Base-by-base conservation (phyloP, 2,329 filamentous ascomycete species). In the Didymella arachidicola region DNA sequence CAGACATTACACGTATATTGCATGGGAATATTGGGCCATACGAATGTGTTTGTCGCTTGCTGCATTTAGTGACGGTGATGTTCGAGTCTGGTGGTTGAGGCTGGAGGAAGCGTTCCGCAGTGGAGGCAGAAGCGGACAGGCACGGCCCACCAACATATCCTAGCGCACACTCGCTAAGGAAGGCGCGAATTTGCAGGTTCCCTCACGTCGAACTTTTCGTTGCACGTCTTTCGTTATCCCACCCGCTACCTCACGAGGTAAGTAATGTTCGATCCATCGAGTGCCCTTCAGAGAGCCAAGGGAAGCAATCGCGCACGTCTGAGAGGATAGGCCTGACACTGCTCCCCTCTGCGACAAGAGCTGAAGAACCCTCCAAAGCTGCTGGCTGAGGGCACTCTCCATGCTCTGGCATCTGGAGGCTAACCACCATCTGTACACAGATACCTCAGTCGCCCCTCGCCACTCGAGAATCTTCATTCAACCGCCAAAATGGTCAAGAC, bases 401-500 rank as follows among this genome's bases (percentile, higher is more conserved):
- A 81, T 64, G 85, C 86, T 87, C 84, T 81, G 84, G 85, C 84
- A 84, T 82, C 81, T 84, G 82, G 80, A 85, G 84, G 85, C 86
- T 88, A 84, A 88, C 81, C 70, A 64, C 65, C 41, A 67, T 60
- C 54, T 59, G 45, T 57, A 52, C 59, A 67, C 78, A 87, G 85
- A 87, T 84, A 87, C 84, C 85, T 87, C 83, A 83, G 78, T 84
- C 82, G 79, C 78, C 72, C 64, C 74, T 73, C 72, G 79, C 83
- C 89, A 90, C 85, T 90, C 38, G 89, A 93, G 89, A 92, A 92
- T 92, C 89, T 92, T 86, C 67, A 53, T 77, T 59, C 85, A 86
- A 64, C 86, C 87, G 88, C 80, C 88, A 97, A 91, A 81, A 99
- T 99, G 94, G 93, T 97, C 84, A 93, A 92, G 86, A 98, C 95